Conservation (phyloP, 306 rosid species). For the Medicago lupulina region DNA sequence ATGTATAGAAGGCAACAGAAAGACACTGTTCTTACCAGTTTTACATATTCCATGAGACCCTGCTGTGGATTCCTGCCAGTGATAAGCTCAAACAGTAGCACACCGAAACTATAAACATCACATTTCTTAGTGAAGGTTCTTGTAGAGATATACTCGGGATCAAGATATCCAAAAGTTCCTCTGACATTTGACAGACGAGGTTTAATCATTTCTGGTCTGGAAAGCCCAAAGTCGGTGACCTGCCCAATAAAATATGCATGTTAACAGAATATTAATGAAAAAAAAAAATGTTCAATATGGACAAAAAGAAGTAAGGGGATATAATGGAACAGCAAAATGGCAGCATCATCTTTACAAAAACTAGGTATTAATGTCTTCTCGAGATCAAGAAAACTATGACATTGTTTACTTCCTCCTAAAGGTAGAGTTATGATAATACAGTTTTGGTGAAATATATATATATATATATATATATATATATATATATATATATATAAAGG, state of each 20-base stretch:
- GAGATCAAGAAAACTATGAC: no score
- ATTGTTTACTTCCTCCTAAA: no score
- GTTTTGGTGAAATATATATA: no score
- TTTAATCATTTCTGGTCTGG: conserved; percentile 50
- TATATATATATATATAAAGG: no score
- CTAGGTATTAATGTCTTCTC: no score
- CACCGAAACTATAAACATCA: conserved; percentile 66
- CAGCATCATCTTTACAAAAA: no score
- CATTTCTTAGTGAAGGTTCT: conserved; percentile 61
- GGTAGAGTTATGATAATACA: no score
- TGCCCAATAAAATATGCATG: conserved; percentile 32
- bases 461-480: no score
- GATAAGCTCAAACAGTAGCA: conserved; percentile 58
- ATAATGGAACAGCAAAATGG: background rate
- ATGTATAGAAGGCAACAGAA: conserved; percentile 8
- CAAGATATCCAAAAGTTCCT: conserved; percentile 57
- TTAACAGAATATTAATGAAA: background rate
- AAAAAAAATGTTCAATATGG: background rate
- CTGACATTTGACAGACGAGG: conserved; percentile 44
- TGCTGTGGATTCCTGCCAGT: conserved; percentile 59
- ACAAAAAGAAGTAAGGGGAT: conserved; percentile 19
- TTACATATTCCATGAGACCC: conserved; percentile 60
- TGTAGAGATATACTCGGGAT: conserved; percentile 53
- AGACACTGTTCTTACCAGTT: conserved; percentile 50
- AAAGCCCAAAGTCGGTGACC: conserved; percentile 60